Base-by-base conservation (phyloP, 805 yeast genomes). In the Kodamaea kakaduensis region DNA sequence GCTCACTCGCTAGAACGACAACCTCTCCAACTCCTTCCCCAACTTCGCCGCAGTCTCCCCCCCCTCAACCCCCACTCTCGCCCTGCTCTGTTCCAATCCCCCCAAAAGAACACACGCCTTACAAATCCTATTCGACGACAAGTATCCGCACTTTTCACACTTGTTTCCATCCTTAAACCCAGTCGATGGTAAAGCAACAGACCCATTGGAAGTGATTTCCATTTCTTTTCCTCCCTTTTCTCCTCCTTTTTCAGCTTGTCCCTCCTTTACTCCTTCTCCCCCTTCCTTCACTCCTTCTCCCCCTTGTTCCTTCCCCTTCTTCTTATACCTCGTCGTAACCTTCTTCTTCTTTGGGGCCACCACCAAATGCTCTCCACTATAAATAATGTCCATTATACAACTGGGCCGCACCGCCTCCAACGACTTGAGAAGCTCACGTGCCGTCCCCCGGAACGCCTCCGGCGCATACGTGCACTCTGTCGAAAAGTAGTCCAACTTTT, bases 401-500 rank as follows among this genome's bases (percentile, higher is more conserved):
- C 93, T 80, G 10, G 98, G 96, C 48, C 97, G 73, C 1, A 89
- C 79, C 3, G 90, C 77, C 54, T 93, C 98, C 26, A 93, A 64
- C 45, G 87, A 84, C 60, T 93, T 93, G 70, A 93, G 78, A 17
- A 93, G 67, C 40, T 88, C 87, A 53, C 99, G 74, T 0, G 98
- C 96, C 0, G 97, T 93, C 13, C 99, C 99, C 46, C 99, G 70
- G 52, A 93, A 93, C 0, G 99, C 97, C 56, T 93, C 98, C 2
- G 99, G 97, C 0, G 98, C 96, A 63, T 93, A 93, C 0, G 96
- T 82, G 57, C 99, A 93, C 53, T 93, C 99, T 0, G 99, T 93
- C 7, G 95, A 84, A 56, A 93, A 93, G 55, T 93, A 93, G 61
- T 93, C 99, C 34, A 93, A 68, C 51, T 88, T 84, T 59, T 86